Percentiles rank a stretch among this genome's conserved stretches.
These are phyloP conservation scores for Ceriops zippeliana DNA, from an alignment of 345 rosid genomes.

Conservation along the genomic window DNA sequence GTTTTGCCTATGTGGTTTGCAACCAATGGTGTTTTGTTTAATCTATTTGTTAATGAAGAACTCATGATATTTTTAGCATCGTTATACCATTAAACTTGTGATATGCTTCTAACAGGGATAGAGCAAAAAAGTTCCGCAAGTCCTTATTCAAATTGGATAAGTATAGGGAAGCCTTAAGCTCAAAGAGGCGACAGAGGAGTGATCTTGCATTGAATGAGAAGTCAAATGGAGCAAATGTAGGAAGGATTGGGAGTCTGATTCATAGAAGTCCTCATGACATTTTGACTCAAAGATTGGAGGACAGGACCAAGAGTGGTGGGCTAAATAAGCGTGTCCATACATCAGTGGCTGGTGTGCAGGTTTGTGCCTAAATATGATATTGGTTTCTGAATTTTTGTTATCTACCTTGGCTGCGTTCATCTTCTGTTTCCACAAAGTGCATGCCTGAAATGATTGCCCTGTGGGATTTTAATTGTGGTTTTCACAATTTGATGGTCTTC, in stretches of 20 bases:
- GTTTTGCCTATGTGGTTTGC: not conserved
- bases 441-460: too few species aligned
- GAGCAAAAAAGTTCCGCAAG: conserved; percentile 58
- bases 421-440: not conserved
- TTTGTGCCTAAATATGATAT: conserved; percentile 43
- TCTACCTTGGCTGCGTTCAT: not conserved
- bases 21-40: not conserved
- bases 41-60: conserved; percentile 1
- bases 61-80: not conserved
- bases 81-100: conserved; percentile 19
- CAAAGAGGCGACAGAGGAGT: conserved; percentile 71
- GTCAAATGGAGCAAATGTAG: conserved; percentile 45
- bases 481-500: too few species aligned
- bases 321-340: conserved; percentile 75
- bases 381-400: conserved; percentile 2
- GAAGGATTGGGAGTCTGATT: conserved; percentile 59
- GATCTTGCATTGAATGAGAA: conserved; percentile 60
- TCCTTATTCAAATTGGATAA: conserved; percentile 66
- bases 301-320: conserved; percentile 68
- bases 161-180: conserved; percentile 58
- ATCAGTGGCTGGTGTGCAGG: conserved; percentile 67
- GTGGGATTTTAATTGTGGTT: too few species aligned
- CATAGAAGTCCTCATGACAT: conserved; percentile 57
- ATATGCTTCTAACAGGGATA: conserved; percentile 54
- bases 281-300: conserved; percentile 62